Evolutionary conservation across 768 basidiomycete genomes (phyloP).

Genomic region (Trametes punicea): DNA sequence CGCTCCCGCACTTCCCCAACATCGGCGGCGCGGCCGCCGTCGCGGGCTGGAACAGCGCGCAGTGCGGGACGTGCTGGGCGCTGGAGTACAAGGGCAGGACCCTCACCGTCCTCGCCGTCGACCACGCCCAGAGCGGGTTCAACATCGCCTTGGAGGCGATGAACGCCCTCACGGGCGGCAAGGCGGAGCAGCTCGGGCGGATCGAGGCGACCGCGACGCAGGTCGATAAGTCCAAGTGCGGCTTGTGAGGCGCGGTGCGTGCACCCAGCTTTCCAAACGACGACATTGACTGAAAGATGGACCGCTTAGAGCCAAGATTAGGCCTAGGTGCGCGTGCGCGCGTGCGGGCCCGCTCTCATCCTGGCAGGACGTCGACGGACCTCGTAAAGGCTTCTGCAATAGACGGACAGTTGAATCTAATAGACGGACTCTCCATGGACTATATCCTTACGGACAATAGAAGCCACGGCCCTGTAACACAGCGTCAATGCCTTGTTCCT

Average conservation of each 20-base stretch:
- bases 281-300: too few species aligned
- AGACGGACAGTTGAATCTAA: neutral
- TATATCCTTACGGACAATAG: too few species aligned
- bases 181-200: slow-evolving; percentile 24
- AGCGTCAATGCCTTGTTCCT: too few species aligned
- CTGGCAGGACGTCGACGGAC: neutral
- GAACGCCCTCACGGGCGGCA: slow-evolving; percentile 28
- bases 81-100: slow-evolving; percentile 46
- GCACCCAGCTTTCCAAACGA: too few species aligned
- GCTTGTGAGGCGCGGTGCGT: slow-evolving; percentile 32
- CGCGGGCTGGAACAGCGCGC: slow-evolving; percentile 45
- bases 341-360: too few species aligned
- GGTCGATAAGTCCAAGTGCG: slow-evolving; percentile 32
- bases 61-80: slow-evolving; percentile 61
- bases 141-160: slow-evolving; percentile 34
- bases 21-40: slow-evolving; percentile 57
- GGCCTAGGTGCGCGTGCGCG: too few species aligned
- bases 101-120: slow-evolving; percentile 51
- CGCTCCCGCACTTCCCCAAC: slow-evolving; percentile 54
- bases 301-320: too few species aligned
- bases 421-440: too few species aligned
- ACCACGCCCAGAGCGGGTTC: slow-evolving; percentile 41
- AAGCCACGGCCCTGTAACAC: too few species aligned
- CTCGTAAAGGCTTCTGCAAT: neutral
- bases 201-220: slow-evolving; percentile 28